Base-by-base conservation (phyloP, 2,329 filamentous ascomycete genomes). In the Ceratocystis cubensis region DNA sequence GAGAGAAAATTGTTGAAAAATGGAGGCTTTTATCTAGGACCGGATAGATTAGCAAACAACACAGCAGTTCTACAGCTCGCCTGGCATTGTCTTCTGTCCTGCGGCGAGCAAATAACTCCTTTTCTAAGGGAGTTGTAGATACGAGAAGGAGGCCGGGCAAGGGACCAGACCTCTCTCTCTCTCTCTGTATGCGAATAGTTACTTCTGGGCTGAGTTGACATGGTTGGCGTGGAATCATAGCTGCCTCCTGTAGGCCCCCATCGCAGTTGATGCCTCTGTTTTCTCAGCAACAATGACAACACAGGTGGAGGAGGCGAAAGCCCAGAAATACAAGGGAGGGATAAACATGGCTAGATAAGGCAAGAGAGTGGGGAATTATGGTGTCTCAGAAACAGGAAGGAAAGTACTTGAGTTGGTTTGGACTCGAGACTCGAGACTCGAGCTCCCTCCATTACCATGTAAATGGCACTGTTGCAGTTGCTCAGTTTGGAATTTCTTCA, bases 401-500 rank as follows among this genome's bases (percentile, higher is more conserved):
- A 17, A 53, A 53, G 48, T 22, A 17, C 25, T 41, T 4, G 13
- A 41, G 48, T 53, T 50, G n/a, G 22, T 28, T 28, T 53, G 48
- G 22, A 22, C 48, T 53, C 20, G 30, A n/a, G 53, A 22, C 48
- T 53, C 20, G 30, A n/a, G 37, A 53, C 56, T 59, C 56, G 56
- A 59, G 56, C 56, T 59, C 56, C 56, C 17, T 59, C 20, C 10
- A 37, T 59, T 8, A n/a, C 56, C 56, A n/a, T 59, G 13, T 28
- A 5, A 41, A 59, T 59, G 56, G 5, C 28, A 33, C 28, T 33
- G 56, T 59, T 59, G 56, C 56, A 59, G 56, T 59, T 37, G 48
- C 56, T 13, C 28, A 57, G 28, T n/a, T n/a, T 10, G 56, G 56
- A 41, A 41, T 13, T 41, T 41, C 37, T 41, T 41, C 37, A 41